These are phyloP conservation scores for Hypoxylon trugodes DNA, from an alignment of 495 filamentous ascomycete genomes.

Conservation along the genomic window DNA sequence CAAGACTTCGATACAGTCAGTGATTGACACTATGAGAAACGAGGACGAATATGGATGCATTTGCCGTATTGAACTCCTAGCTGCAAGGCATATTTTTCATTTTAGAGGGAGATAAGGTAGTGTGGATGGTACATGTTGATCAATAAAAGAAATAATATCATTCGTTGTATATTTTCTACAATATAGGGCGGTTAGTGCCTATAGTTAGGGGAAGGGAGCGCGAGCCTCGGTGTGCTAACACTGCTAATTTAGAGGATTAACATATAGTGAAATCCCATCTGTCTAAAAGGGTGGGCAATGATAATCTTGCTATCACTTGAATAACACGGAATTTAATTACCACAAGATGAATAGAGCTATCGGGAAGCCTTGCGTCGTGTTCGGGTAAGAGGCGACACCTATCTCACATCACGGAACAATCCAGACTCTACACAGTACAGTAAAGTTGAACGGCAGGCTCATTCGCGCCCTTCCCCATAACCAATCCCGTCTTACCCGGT, in stretches of 20 bases:
- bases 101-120: constrained; percentile 7
- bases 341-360: constrained; percentile 19
- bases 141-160: constrained; percentile 11
- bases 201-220: constrained; percentile 9
- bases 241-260: constrained; percentile 12
- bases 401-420: constrained; percentile 27
- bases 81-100: constrained; percentile 10
- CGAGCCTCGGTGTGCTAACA: constrained; percentile 24
- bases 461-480: constrained; percentile 25
- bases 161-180: too few relatives aligned
- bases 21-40: constrained; percentile 23
- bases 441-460: constrained; percentile 17
- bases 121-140: constrained; percentile 14
- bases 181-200: too few relatives aligned
- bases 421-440: constrained; percentile 20
- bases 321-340: constrained; percentile 28
- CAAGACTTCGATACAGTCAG: constrained; percentile 6
- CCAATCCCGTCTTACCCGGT: constrained; percentile 28
- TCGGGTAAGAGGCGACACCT: constrained; percentile 25
- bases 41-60: constrained; percentile 6
- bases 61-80: constrained; percentile 28
- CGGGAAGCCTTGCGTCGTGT: constrained; percentile 30
- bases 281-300: constrained; percentile 11
- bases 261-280: constrained; percentile 4
- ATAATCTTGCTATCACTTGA: constrained; percentile 16